Base-by-base conservation (phyloP, 805 yeast genomes). In the Yarrowia sp. region DNA sequence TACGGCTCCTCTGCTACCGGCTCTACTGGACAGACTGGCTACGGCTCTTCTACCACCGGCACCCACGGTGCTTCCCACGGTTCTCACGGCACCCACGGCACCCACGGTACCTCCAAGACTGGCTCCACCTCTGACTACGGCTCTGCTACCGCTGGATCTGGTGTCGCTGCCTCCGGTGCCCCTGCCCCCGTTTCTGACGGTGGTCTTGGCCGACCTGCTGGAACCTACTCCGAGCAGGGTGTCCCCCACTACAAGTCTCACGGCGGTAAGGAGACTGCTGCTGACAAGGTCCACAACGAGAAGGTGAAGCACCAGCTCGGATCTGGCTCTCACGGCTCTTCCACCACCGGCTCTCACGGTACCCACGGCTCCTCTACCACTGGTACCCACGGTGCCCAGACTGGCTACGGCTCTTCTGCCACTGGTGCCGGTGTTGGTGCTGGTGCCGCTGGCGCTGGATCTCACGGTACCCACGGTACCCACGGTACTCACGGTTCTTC, bases 181-280 rank as follows among this genome's bases (percentile, higher is more conserved):
- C 60, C 60, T 8, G 60, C 20, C 34, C 60, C 60, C 24, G 15
- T n/a, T 10, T 7, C 17, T 6, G 60, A 53, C n/a, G 60, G 20
- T 14, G 60, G 60, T 39, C 12, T 39, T 39, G 60, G 60, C 33
- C 60, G 60, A 53, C 60, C 60, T 5, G 60, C 43, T 20, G 60
- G 60, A 38, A 53, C 60, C 10, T 53, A 53, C 60, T 53, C 60
- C 60, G 60, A 53, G 36, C 60, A 53, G 60, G 60, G 60, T 15
- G 44, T 39, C 15, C 60, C 60, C 9, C 60, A 53, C 60, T 53
- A 53, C 60, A 53, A 53, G 60, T 53, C 60, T 9, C 60, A 53
- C 60, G 60, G 60, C 9, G 60, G 60, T 14, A 19, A 53, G 36
- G 60, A 53, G 44, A 53, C 60, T 15, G 42, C 44, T 14, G 33